Conservation (phyloP, 768 basidiomycete species). For the Lepiota venenata region DNA sequence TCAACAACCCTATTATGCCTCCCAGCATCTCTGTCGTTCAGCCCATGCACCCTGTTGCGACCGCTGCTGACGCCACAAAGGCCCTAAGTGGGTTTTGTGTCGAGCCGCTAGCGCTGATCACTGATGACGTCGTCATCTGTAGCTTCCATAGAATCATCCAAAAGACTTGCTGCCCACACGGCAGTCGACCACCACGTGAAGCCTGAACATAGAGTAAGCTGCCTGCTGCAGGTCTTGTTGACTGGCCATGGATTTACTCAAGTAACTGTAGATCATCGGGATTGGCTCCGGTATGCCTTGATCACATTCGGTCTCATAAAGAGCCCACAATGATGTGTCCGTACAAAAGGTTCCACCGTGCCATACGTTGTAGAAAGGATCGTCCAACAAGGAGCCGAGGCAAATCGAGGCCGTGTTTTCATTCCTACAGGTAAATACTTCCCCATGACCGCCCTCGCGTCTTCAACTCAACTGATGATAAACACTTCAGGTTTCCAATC, state of each 20-base stretch:
- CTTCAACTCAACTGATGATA: not conserved
- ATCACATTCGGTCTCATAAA: not conserved
- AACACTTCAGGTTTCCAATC: slow-evolving; percentile 78
- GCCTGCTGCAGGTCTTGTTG: not conserved
- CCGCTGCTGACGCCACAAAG: not conserved
- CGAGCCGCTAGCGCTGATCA: not conserved
- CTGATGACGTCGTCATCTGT: not conserved
- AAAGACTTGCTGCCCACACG: slow-evolving; percentile 88
- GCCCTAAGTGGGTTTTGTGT: not conserved
- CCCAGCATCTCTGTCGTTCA: not conserved
- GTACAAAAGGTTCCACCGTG: slow-evolving; percentile 73
- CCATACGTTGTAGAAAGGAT: slow-evolving; percentile 97
- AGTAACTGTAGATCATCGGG: slow-evolving; percentile 65
- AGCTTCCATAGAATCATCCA: slow-evolving; percentile 69
- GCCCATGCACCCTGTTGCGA: not conserved
- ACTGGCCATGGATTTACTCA: not conserved
- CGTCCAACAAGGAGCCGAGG: slow-evolving; percentile 70
- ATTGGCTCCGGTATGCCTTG: slow-evolving; percentile 78
- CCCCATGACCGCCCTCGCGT: not conserved
- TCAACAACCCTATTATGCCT: slow-evolving; percentile 1
- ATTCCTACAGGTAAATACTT: slow-evolving; percentile 72
- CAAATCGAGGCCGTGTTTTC: slow-evolving; percentile 82
- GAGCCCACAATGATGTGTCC: not conserved
- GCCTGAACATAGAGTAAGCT: slow-evolving; percentile 75
- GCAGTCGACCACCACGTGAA: slow-evolving; percentile 90